Base-by-base conservation (phyloP, 169 alveolate species). In the Babesia ovis region DNA sequence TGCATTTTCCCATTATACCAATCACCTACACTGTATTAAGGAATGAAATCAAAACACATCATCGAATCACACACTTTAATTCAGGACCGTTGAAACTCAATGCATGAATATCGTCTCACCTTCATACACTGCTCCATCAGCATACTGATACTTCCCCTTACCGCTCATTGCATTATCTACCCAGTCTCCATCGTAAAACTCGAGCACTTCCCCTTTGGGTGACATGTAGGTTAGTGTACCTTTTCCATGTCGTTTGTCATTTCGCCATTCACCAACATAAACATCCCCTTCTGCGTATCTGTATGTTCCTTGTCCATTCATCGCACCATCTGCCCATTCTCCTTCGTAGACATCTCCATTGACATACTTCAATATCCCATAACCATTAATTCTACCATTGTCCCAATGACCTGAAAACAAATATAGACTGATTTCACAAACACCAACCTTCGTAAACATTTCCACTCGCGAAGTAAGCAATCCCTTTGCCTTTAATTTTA, bases 1-100 rank as follows among this genome's bases (percentile, higher is more conserved):
- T 91, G 98, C 97, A 92, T 93, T 71, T 93, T 92, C 50, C 97
- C 98, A 64, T 93, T 95, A 35, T 77, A 83, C 99, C 99, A 97
- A 64, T 95, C 96, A 5, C 99, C 86, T 79, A 41, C 1, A 32
- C n/a, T n/a, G 18, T 31, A 61, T 25, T 20, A 18, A 20, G 27
- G 4, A 11, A 27, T 32, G 50, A 62, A 16, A 25, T 29, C 5
- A 12, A 56, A 22, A 12, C n/a, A n/a, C n/a, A n/a, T n/a, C n/a
- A n/a, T n/a, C n/a, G n/a, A n/a, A n/a, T n/a, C n/a, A n/a, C n/a
- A n/a, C n/a, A n/a, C n/a, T n/a, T n/a, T n/a, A n/a, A n/a, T n/a
- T n/a, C n/a, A n/a, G n/a, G n/a, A 31, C 8, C 16, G 22, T 27
- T 48, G 25, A 4, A 31, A 48, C 57, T 48, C 22, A 9, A 31